Evolutionary conservation across 129 eudicot species (phyloP).

Genomic region (Glebionis coronaria): DNA sequence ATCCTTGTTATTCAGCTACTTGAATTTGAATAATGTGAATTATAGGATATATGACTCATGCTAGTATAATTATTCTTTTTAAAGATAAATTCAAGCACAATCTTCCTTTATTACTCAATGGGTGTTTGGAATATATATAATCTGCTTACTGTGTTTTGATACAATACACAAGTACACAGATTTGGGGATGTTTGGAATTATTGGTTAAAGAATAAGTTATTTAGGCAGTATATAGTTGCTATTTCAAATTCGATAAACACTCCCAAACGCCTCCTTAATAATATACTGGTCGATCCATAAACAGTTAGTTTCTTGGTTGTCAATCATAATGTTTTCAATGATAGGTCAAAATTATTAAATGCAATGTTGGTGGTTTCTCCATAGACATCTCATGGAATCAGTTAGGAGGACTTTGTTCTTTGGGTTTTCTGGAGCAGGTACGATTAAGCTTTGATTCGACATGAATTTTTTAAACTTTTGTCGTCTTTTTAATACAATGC

Average conservation of each 20-base stretch:
- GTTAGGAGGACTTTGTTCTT: constrained; percentile 81
- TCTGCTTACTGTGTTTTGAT: no score
- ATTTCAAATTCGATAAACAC: no score
- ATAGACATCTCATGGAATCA: constrained; percentile 85
- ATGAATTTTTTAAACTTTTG: background rate
- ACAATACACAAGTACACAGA: no score
- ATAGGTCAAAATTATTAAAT: constrained; percentile 94
- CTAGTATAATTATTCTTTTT: no score
- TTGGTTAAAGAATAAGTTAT: no score
- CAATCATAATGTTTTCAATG: constrained; percentile 23
- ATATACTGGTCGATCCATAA: background rate
- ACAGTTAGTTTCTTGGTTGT: background rate
- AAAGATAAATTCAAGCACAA: background rate
- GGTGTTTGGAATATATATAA: no score
- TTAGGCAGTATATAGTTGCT: no score
- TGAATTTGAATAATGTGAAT: background rate
- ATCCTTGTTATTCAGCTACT: constrained; percentile 13
- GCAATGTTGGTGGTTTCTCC: constrained; percentile 50
- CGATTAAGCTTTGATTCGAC: background rate
- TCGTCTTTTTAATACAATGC: background rate
- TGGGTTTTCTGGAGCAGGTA: constrained; percentile 97
- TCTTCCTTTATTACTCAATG: background rate
- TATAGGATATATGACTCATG: constrained; percentile 8
- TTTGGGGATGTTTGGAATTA: no score
- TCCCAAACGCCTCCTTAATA: background rate